Conservation (phyloP, 176 grass and related monocot species). For the Alloteropsis semialata region DNA sequence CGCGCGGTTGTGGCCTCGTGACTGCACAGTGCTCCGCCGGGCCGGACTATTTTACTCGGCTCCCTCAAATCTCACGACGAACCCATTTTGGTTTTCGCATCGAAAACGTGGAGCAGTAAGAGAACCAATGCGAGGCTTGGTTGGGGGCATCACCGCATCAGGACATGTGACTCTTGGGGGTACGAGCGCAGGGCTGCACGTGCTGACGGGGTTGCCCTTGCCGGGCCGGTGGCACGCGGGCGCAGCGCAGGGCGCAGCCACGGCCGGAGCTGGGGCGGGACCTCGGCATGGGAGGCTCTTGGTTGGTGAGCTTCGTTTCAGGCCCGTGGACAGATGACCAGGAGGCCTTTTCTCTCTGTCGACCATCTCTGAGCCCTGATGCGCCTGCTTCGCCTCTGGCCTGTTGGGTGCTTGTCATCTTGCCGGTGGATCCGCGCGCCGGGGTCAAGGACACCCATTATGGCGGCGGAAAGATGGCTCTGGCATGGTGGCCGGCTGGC, state of each 20-base stretch:
- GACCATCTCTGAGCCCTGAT: no score
- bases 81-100: background rate
- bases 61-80: background rate
- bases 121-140: no score
- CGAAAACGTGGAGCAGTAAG: background rate
- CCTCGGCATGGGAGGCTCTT: background rate
- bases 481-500: no score
- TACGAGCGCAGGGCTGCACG: background rate
- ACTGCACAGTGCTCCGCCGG: background rate
- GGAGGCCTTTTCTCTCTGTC: background rate
- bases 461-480: background rate
- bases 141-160: background rate
- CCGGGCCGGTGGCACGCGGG: background rate
- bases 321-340: background rate
- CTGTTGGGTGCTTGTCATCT: background rate
- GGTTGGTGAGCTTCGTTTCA: conserved; percentile 5
- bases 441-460: background rate
- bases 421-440: background rate
- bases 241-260: background rate
- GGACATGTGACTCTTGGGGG: background rate
- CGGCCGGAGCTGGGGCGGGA: background rate
- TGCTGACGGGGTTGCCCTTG: background rate
- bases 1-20: background rate
- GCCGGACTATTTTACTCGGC: background rate
- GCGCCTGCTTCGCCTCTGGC: background rate